Evolutionary conservation across 345 rosid genomes (phyloP), one percentile per base, ranked within the genome.

Genomic region (Arabis hirsuta): DNA sequence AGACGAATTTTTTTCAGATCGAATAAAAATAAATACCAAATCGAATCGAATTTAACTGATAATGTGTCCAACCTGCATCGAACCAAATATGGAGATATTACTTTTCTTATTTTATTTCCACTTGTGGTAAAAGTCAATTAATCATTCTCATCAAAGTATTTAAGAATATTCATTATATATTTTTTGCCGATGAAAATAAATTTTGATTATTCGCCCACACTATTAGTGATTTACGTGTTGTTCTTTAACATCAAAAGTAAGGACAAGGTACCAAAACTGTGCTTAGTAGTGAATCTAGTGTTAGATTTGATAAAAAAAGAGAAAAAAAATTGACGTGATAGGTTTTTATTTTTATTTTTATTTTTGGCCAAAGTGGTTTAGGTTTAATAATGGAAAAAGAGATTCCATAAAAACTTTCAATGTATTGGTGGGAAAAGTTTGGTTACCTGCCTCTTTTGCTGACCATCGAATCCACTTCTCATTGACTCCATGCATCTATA

Each of bases 381-480:
- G 26, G 22, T 67, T 19, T 57, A 73, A 75, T 75, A 75, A 68
- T 74, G 59, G 62, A 60, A 68, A 62, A 76, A 54, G 62, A 65
- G 53, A 46, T 62, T 41, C 66, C 76, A 63, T 76, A n/a, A 31
- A 12, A 41, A 44, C 8, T 12, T 73, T 69, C 53, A 57, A 34
- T 22, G 24, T 63, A 24, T 64, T 57, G 71, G 76, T 71, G 62
- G 67, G 32, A 64, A 71, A 70, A 55, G 66, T 76, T 71, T 42
- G 80, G 67, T 44, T 48, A 76, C 39, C 67, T 42, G 76, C 76
- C 55, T 50, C 72, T 71, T 71, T 76, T 76, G 76, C 76, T 76
- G 80, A 76, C 80, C 46, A 42, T 64, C 44, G 62, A 76, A 76
- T 70, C 80, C 72, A 76, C 80, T 42, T 76, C 66, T 20, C 56